Percentiles rank a stretch among this genome's conserved stretches.
Conservation (phyloP, 768 basidiomycete species). For the Pholiota microspora region DNA sequence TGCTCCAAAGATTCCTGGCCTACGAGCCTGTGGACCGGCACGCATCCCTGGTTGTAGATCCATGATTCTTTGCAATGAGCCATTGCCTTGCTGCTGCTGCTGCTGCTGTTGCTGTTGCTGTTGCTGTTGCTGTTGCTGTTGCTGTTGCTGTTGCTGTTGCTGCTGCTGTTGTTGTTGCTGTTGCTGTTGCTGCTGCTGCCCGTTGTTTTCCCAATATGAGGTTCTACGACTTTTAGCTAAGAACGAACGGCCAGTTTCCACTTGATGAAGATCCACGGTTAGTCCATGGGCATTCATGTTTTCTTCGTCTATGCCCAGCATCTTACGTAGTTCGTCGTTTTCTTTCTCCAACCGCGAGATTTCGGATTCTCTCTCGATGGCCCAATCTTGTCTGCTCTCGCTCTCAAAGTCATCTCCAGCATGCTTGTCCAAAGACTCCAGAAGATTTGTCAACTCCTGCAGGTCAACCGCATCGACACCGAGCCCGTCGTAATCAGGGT, state of each 20-base stretch:
- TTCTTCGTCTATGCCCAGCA: conserved; percentile 71
- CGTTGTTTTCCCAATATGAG: conserved; percentile 31
- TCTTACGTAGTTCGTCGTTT: conserved; percentile 72
- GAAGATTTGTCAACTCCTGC: conserved; percentile 38
- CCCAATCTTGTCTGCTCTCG: conserved; percentile 72
- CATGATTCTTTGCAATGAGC: conserved; percentile 43
- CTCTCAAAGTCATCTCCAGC: conserved; percentile 27
- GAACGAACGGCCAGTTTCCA: conserved; percentile 39
- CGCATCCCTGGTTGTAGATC: conserved; percentile 53
- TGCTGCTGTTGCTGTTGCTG: too few relatives aligned
- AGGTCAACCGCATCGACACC: conserved; percentile 30
- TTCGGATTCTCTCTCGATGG: conserved; percentile 83
- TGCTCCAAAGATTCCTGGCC: conserved; percentile 58
- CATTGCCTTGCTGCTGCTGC: conserved; percentile 5
- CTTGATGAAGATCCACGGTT: conserved; percentile 45
- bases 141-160: too few relatives aligned
- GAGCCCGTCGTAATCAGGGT: conserved; percentile 35
- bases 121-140: too few relatives aligned
- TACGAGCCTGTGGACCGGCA: conserved; percentile 48
- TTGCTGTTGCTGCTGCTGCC: conserved; percentile 21
- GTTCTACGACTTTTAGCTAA: conserved; percentile 29
- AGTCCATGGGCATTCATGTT: conserved; percentile 53
- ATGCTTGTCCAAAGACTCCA: conserved; percentile 40
- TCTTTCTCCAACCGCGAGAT: conserved; percentile 79
- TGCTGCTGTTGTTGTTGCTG: too few relatives aligned